These are phyloP conservation scores for Wickerhamiella sergipiensis DNA, from an alignment of 805 yeast species.

Conservation along the genomic window DNA sequence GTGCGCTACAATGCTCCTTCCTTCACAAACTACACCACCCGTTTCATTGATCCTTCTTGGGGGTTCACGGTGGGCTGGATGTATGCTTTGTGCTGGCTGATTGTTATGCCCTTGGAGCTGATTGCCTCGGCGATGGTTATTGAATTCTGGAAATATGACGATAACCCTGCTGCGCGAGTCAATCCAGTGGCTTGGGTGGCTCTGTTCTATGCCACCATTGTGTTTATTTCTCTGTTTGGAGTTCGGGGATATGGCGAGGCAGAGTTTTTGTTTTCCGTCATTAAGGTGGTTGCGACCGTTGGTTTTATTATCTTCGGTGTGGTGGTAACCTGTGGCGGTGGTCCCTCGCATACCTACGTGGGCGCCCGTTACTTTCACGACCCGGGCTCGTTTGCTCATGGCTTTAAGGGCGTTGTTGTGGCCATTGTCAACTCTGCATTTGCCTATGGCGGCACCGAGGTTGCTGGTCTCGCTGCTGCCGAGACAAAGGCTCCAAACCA, in stretches of 20 bases:
- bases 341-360: conserved; percentile 46
- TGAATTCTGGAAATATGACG: conserved; percentile 34
- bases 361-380: conserved; percentile 47
- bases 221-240: conserved; percentile 31
- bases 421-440: conserved; percentile 48
- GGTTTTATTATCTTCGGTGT: conserved; percentile 49
- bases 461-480: conserved; percentile 59
- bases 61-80: conserved; percentile 62
- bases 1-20: conserved; percentile 36
- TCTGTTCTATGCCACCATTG: conserved; percentile 39
- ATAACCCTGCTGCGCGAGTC: conserved; percentile 25
- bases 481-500: conserved; percentile 58
- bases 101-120: conserved; percentile 47
- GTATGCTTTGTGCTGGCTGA: conserved; percentile 45
- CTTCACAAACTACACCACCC: conserved; percentile 26
- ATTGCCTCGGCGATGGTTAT: conserved; percentile 45
- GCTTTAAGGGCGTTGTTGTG: conserved; percentile 49
- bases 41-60: conserved; percentile 46
- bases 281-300: conserved; percentile 43
- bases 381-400: conserved; percentile 51
- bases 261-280: conserved; percentile 44
- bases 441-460: conserved; percentile 59
- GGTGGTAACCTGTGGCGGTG: conserved; percentile 45
- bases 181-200: conserved; percentile 46
- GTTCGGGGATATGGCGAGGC: conserved; percentile 55